Evolutionary conservation across 2,329 filamentous ascomycete genomes (phyloP), one percentile per base, ranked within the genome.

Genomic region (Paecilomyces niveus): DNA sequence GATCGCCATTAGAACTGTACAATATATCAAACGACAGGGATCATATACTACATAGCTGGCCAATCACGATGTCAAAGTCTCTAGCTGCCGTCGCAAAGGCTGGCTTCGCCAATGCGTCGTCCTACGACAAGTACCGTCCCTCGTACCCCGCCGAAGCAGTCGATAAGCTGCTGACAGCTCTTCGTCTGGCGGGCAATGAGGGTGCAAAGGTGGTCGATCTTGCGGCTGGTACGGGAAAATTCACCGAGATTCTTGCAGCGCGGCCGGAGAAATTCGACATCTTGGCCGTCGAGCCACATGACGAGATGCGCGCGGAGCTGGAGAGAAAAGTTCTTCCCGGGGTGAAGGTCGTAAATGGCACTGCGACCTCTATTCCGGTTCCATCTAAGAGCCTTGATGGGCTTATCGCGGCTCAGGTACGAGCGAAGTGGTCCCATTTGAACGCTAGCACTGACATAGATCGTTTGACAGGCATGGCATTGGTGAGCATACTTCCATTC

Each of bases 201-300:
- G 74, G 76, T 53, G 80, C 81, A 13, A 79, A 73, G 52, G 73
- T 89, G 49, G 70, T 89, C 24, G 87, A 90, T 68, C 76, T 90
- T 18, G 87, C 82, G 1, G 85, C 86, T 2, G 87, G 87, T 0
- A 89, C 87, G 0, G 88, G 88, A 26, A 89, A 89, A 67, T 86
- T 89, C 66, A 89, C 87, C 0, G 84, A 87, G 69, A 65, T 81
- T 18, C 77, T 91, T 33, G 82, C 84, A 6, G 74, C 71, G 13
- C 76, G 86, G 31, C 75, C 79, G 0, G 88, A 90, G 71, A 68
- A 73, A 6, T 89, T 82, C 71, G 68, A 83, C 50, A 76, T 91
- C 61, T 66, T 85, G 53, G 82, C 86, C 53, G 76, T 90, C 54
- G 82, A 89, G 71, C 87, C 87, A 24, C 83, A 89, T 66, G 75